These are phyloP conservation scores for Sanghuangporus sanghuang DNA, from an alignment of 1,284 basidiomycete species.

Conservation along the genomic window DNA sequence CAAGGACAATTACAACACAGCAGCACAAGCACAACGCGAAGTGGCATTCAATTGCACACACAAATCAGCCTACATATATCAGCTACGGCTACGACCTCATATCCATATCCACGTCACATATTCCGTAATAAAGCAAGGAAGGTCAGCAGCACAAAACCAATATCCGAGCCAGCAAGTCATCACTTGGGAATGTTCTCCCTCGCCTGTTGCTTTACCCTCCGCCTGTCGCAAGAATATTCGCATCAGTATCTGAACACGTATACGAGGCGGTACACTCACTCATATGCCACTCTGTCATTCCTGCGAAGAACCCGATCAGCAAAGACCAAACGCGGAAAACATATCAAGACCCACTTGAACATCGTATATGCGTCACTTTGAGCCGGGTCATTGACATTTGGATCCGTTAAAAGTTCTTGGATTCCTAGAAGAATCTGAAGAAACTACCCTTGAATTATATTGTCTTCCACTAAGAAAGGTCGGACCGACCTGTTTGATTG, in stretches of 20 bases:
- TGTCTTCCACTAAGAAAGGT: neutral
- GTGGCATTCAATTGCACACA: neutral
- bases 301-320: conserved; percentile 34
- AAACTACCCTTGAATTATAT: neutral
- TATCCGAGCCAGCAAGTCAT: conserved; percentile 32
- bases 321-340: neutral
- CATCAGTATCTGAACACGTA: conserved; percentile 8
- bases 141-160: neutral
- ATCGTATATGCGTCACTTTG: conserved; percentile 97
- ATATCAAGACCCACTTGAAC: conserved; percentile 68
- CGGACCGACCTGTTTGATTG: conserved; percentile 86
- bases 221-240: conserved; percentile 37
- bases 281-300: conserved; percentile 86
- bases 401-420: conserved; percentile 91
- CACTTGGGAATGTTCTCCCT: conserved; percentile 82
- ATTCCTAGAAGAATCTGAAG: conserved; percentile 89
- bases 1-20: neutral
- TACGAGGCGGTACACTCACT: conserved; percentile 47
- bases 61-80: neutral
- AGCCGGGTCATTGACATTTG: conserved; percentile 92
- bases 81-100: neutral
- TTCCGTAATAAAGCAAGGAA: neutral
- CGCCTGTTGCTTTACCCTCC: conserved; percentile 76
- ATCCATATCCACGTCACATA: neutral
- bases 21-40: too few relatives aligned